Percentiles rank a stretch among this genome's conserved stretches.
phyloP scores from a whole-genome alignment of 1,284 basidiomycete genomes.

The Sanghuangporus baumii region DNA sequence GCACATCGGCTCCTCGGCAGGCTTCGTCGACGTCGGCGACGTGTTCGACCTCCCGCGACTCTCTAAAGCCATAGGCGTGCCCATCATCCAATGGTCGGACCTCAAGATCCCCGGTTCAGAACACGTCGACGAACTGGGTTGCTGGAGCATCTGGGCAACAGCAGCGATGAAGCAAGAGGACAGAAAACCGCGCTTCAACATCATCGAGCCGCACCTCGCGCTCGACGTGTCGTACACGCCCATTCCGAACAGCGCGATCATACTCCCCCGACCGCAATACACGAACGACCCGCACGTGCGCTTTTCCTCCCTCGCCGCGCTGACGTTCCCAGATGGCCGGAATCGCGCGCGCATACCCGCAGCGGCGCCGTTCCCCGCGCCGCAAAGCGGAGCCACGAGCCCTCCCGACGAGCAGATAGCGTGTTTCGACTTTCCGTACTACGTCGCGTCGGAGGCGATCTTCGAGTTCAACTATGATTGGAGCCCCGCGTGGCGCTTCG shows the following conservation, averaged over 20 bases:
- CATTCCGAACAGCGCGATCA: constrained; percentile 38
- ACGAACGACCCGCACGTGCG: constrained; percentile 37
- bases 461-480: constrained; percentile 42
- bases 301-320: constrained; percentile 41
- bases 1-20: constrained; percentile 47
- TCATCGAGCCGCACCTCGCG: constrained; percentile 37
- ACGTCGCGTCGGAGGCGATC: constrained; percentile 34
- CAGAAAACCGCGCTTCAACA: constrained; percentile 39
- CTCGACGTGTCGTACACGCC: constrained; percentile 49
- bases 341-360: constrained; percentile 25
- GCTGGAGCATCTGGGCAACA: constrained; percentile 41
- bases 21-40: constrained; percentile 34
- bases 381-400: constrained; percentile 24
- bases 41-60: constrained; percentile 39
- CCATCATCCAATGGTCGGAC: constrained; percentile 38
- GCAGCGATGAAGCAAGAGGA: constrained; percentile 25
- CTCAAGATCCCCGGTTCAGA: constrained; percentile 41
- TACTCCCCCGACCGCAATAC: constrained; percentile 32
- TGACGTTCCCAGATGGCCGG: constrained; percentile 40
- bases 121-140: constrained; percentile 59
- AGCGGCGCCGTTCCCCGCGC: constrained; percentile 28
- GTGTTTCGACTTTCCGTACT: constrained; percentile 53
- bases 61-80: constrained; percentile 28
- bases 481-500: constrained; percentile 45
- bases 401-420: constrained; percentile 47